A percentile compares a stretch with the other conserved stretches of the same genome.
phyloP scores from a whole-genome alignment of 2,329 filamentous ascomycete species.

The Geosmithia putterillii region DNA sequence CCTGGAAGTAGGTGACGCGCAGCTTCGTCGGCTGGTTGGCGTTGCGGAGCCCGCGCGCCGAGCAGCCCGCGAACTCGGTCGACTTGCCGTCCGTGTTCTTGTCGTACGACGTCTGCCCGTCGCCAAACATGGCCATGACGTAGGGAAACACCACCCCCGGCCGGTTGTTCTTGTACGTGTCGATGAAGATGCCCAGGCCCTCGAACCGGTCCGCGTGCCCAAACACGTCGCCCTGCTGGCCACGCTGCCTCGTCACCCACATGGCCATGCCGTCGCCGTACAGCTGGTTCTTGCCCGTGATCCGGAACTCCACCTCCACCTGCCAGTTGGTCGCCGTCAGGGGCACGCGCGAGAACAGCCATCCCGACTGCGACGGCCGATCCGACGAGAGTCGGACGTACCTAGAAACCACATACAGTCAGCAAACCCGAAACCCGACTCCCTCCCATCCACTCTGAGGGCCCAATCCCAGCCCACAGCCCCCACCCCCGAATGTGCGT shows the following conservation, averaged over 20 bases:
- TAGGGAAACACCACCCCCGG: slow-evolving; percentile 93
- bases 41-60: slow-evolving; percentile 80
- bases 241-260: slow-evolving; percentile 95
- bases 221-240: slow-evolving; percentile 70
- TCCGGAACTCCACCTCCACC: slow-evolving; percentile 91
- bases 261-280: slow-evolving; percentile 96
- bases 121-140: slow-evolving; percentile 96
- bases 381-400: slow-evolving; percentile 91
- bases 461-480: neutral
- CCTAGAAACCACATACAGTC: too few species aligned
- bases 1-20: slow-evolving; percentile 89
- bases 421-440: neutral
- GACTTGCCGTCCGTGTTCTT: slow-evolving; percentile 89
- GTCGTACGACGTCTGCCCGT: slow-evolving; percentile 81
- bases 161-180: slow-evolving; percentile 99
- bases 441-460: neutral
- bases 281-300: slow-evolving; percentile 77
- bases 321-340: slow-evolving; percentile 98
- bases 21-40: slow-evolving; percentile 71
- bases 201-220: slow-evolving; percentile 82
- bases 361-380: slow-evolving; percentile 79
- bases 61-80: slow-evolving; percentile 88
- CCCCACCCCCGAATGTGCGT: too few species aligned
- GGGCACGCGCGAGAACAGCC: slow-evolving; percentile 87
- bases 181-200: slow-evolving; percentile 88